Conservation (phyloP, 1,284 basidiomycete species). For the Melampsora abietis-canadensis region DNA sequence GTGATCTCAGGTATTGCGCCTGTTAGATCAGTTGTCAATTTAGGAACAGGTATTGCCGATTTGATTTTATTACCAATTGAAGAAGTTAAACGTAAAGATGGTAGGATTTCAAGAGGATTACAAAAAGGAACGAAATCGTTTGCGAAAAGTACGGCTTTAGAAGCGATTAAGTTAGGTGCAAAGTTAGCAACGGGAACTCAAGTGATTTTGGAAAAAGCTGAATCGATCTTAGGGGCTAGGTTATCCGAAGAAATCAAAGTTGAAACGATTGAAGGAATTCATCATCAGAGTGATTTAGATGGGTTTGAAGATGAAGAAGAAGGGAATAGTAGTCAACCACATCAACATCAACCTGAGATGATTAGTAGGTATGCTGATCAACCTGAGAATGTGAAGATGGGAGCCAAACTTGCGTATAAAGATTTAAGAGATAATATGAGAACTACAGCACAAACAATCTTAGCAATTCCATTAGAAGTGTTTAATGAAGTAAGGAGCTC, state of each 20-base stretch:
- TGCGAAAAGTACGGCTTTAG: slow-evolving; percentile 85
- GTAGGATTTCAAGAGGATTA: slow-evolving; percentile 84
- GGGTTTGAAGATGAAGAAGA: slow-evolving; percentile 9
- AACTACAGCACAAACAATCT: slow-evolving; percentile 92
- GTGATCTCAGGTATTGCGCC: slow-evolving; percentile 96
- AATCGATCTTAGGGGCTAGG: slow-evolving; percentile 76
- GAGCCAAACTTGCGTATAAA: slow-evolving; percentile 82
- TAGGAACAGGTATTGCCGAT: slow-evolving; percentile 92
- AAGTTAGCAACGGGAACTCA: slow-evolving; percentile 92
- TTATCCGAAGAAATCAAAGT: slow-evolving; percentile 48
- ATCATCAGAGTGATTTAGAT: slow-evolving; percentile 10
- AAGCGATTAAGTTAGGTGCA: slow-evolving; percentile 92
- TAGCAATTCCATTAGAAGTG: slow-evolving; percentile 98
- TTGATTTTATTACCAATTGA: slow-evolving; percentile 91
- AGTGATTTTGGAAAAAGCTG: slow-evolving; percentile 91
- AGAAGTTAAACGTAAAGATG: slow-evolving; percentile 90
- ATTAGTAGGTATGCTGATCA: slow-evolving; percentile 88
- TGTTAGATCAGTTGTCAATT: slow-evolving; percentile 90
- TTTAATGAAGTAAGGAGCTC: slow-evolving; percentile 72
- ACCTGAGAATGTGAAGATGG: slow-evolving; percentile 75
- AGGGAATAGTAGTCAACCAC: slow-evolving; percentile 9
- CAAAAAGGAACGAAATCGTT: slow-evolving; percentile 90
- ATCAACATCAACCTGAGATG: slow-evolving; percentile 54
- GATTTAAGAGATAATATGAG: slow-evolving; percentile 79
- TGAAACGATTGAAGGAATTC: slow-evolving; percentile 41